A percentile compares a stretch with the other conserved stretches of the same genome.
phyloP scores from a whole-genome alignment of 306 rosid genomes.

The Pyrus communis region DNA sequence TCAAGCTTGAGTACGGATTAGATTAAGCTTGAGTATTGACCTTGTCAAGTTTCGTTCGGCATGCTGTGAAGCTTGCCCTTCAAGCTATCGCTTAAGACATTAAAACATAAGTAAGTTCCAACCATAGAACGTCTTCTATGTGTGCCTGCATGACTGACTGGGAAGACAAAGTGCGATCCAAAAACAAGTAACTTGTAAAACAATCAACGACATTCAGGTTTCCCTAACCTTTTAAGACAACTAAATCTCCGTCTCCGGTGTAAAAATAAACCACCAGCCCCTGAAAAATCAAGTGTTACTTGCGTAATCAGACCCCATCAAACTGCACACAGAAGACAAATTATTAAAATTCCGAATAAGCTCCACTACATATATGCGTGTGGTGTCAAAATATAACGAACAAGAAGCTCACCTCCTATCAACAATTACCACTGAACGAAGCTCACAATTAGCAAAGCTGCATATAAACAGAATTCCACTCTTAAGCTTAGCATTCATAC shows the following conservation, averaged over 20 bases:
- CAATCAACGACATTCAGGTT: neutral
- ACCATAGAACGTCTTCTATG: too few species aligned
- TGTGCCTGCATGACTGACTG: too few species aligned
- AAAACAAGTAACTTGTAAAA: neutral
- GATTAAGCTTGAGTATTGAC: too few species aligned
- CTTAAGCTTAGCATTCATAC: conserved; percentile 3
- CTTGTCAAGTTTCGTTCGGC: too few species aligned
- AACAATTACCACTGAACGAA: conserved; percentile 69
- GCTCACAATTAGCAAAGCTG: conserved; percentile 89
- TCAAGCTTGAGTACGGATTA: too few species aligned
- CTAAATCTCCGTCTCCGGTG: neutral
- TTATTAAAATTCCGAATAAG: neutral
- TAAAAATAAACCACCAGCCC: neutral
- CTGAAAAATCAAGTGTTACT: neutral
- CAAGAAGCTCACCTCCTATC: conserved; percentile 61
- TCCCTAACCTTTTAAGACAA: neutral
- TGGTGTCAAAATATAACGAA: neutral
- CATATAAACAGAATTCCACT: conserved; percentile 1
- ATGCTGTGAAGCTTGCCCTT: too few species aligned
- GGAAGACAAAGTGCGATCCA: too few species aligned
- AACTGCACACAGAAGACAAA: conserved; percentile 33
- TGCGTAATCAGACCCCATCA: conserved; percentile 41
- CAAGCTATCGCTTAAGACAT: too few species aligned
- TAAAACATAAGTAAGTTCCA: too few species aligned
- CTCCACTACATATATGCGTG: neutral